Conservation (phyloP, 2,329 filamentous ascomycete species). For the Aplosporella prunicola region DNA sequence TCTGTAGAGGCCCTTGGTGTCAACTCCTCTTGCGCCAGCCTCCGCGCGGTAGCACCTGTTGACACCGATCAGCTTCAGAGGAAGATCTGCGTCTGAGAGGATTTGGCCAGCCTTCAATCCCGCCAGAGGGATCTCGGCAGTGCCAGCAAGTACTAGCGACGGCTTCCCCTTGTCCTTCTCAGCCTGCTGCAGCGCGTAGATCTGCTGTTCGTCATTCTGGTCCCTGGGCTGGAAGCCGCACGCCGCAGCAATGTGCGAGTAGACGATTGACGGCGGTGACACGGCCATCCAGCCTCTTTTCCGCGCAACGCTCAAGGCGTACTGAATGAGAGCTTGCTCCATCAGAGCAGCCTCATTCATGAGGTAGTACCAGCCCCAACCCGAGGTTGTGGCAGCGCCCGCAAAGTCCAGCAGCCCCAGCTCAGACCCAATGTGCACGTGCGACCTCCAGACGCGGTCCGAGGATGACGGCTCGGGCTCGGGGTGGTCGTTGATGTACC, state of each 20-base stretch:
- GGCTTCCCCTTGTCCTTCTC: constrained; percentile 53
- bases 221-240: constrained; percentile 95
- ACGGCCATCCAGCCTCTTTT: constrained; percentile 70
- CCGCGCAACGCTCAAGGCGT: constrained; percentile 65
- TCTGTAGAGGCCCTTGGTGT: constrained; percentile 89
- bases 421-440: constrained; percentile 76
- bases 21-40: constrained; percentile 78
- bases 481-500: constrained; percentile 69
- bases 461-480: constrained; percentile 23
- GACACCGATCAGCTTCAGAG: constrained; percentile 69
- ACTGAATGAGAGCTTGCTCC: constrained; percentile 89
- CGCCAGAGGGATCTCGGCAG: constrained; percentile 89
- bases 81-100: constrained; percentile 57
- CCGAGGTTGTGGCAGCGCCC: constrained; percentile 67
- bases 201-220: constrained; percentile 80
- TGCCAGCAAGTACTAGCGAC: constrained; percentile 69
- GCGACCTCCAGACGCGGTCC: constrained; percentile 55
- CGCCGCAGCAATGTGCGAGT: constrained; percentile 78
- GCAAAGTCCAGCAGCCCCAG: constrained; percentile 89
- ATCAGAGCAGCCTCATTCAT: constrained; percentile 83
- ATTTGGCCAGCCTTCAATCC: constrained; percentile 73
- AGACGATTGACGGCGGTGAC: constrained; percentile 81
- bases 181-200: constrained; percentile 68
- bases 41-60: constrained; percentile 95
- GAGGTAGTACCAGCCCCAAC: constrained; percentile 98